phyloP scores from a whole-genome alignment of 257 asterid species.

The Solanum infundibuliforme region DNA sequence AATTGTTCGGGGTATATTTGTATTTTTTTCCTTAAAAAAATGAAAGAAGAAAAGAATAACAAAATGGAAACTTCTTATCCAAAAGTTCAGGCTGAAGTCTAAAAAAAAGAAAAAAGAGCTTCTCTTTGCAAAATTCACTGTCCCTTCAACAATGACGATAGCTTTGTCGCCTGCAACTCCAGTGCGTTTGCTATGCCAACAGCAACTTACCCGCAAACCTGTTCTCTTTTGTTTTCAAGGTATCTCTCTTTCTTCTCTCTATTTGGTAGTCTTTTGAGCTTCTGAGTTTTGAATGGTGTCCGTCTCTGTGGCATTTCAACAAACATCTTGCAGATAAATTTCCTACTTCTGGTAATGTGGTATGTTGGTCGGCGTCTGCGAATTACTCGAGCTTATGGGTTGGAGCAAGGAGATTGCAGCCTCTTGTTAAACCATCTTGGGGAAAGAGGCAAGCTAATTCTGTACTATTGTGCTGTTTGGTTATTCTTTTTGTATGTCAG shows the following conservation, averaged over 20 bases:
- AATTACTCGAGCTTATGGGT: slow-evolving; percentile 48
- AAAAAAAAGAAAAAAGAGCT: no score
- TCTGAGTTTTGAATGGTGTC: background rate
- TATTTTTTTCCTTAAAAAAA: background rate
- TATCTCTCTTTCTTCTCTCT: background rate
- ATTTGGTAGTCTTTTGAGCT: background rate
- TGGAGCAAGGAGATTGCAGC: slow-evolving; percentile 30
- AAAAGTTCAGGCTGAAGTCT: background rate
- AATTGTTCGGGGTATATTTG: no score
- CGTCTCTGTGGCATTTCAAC: background rate
- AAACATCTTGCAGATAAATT: slow-evolving; percentile 29
- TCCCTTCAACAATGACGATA: slow-evolving; percentile 35
- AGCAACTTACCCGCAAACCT: slow-evolving; percentile 14
- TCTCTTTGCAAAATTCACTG: background rate
- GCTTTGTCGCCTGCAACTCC: slow-evolving; percentile 51
- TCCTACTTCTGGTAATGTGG: slow-evolving; percentile 14
- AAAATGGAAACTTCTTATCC: background rate
- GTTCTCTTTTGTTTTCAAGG: slow-evolving; percentile 29
- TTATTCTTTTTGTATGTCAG: background rate
- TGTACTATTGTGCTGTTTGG: background rate
- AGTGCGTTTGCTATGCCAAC: slow-evolving; percentile 33
- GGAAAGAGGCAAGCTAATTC: slow-evolving; percentile 34
- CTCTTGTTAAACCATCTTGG: slow-evolving; percentile 16
- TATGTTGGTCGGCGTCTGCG: slow-evolving; percentile 51
- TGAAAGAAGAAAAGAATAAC: background rate